These are phyloP conservation scores for Boletellus emodensis DNA, from an alignment of 768 basidiomycete species.

Conservation along the genomic window DNA sequence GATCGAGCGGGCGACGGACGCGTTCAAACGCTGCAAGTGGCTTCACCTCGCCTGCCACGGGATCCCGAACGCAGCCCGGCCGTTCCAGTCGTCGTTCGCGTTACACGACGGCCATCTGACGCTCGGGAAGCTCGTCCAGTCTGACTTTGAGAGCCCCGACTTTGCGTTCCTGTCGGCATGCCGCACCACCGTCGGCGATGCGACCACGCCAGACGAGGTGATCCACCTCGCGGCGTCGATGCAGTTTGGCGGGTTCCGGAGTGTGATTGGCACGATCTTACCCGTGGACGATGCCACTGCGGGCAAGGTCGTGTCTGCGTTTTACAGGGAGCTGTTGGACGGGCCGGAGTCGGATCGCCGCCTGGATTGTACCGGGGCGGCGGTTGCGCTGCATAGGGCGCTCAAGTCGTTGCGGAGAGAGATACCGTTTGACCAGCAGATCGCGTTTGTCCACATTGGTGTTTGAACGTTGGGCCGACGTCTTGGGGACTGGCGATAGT, in stretches of 20 bases:
- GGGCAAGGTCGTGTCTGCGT: not conserved
- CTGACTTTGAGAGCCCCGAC: not conserved
- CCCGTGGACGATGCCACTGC: not conserved
- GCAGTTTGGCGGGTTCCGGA: not conserved
- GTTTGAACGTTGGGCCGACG: not conserved
- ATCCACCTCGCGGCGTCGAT: not conserved
- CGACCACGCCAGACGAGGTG: not conserved
- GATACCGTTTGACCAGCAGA: not conserved
- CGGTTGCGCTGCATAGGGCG: not conserved
- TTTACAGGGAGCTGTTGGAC: not conserved
- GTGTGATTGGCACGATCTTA: not conserved
- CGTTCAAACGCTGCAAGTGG: constrained; percentile 6
- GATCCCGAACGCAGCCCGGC: not conserved
- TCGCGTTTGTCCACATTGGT: not conserved
- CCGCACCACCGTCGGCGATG: not conserved
- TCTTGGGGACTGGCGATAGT: too few species aligned
- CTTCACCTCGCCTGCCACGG: constrained; percentile 25
- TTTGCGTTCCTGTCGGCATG: not conserved
- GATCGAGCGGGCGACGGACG: not conserved
- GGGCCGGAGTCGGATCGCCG: not conserved
- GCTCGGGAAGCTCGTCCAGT: not conserved
- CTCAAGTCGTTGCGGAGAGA: not conserved
- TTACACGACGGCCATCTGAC: constrained; percentile 1
- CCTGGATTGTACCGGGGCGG: not conserved
- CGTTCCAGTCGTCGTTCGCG: constrained; percentile 13